A percentile compares a stretch with the other conserved stretches of the same genome.
Evolutionary conservation across 78 protist genomes (phyloP).

Genomic region (Dictyostelium firmibasis): DNA sequence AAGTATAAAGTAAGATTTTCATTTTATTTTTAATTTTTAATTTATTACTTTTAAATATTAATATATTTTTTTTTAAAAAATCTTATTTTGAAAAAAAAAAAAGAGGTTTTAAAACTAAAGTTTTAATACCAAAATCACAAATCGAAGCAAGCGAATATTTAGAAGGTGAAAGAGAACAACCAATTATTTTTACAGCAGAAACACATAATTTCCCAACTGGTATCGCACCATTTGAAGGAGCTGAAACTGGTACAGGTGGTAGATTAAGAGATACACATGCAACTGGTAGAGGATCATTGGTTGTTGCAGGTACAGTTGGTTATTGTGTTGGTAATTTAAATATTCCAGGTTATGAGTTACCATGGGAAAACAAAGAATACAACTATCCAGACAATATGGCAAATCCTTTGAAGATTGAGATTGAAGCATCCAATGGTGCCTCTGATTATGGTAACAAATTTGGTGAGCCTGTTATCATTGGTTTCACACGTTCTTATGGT

Average conservation of each 20-base stretch:
- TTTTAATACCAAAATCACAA: slow-evolving; percentile 50
- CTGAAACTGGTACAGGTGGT: slow-evolving; percentile 97
- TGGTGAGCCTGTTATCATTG: slow-evolving; percentile 92
- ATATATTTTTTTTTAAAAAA: background rate
- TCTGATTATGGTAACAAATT: slow-evolving; percentile 94
- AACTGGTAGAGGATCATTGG: slow-evolving; percentile 89
- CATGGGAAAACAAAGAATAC: slow-evolving; percentile 87
- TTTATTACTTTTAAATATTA: background rate
- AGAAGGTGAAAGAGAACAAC: slow-evolving; percentile 60
- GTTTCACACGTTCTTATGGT: slow-evolving; percentile 88
- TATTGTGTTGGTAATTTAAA: slow-evolving; percentile 87
- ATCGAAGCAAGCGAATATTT: background rate
- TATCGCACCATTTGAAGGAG: slow-evolving; percentile 95
- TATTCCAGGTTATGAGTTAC: slow-evolving; percentile 88
- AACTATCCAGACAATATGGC: slow-evolving; percentile 85
- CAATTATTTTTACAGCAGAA: slow-evolving; percentile 94
- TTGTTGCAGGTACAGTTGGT: slow-evolving; percentile 92
- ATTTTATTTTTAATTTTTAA: background rate
- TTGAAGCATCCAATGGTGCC: slow-evolving; percentile 94
- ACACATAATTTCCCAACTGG: slow-evolving; percentile 97
- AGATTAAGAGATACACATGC: slow-evolving; percentile 93
- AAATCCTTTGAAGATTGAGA: slow-evolving; percentile 87
- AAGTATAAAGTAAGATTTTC: slow-evolving; percentile 71
- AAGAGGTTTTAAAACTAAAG: slow-evolving; percentile 58
- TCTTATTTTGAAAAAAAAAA: too few species aligned